Conservation (phyloP, 768 basidiomycete genomes). For the Pisolithus microcarpus region DNA sequence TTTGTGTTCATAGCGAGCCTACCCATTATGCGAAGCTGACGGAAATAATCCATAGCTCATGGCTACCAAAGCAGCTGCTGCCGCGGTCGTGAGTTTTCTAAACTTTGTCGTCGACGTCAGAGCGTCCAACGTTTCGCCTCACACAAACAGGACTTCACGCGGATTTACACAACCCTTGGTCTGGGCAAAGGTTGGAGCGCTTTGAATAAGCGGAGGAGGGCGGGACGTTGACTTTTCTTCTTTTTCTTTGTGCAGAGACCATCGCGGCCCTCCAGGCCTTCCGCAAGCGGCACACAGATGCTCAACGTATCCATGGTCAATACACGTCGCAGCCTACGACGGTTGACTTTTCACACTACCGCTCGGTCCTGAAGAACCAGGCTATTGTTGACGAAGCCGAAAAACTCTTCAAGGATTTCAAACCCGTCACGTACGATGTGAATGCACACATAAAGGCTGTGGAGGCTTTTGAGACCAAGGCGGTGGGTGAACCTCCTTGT, state of each 20-base stretch:
- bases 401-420: slow-evolving; percentile 82
- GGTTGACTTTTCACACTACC: slow-evolving; percentile 89
- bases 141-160: slow-evolving; percentile 64
- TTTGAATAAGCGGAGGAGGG: neutral
- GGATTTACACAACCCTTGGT: slow-evolving; percentile 74
- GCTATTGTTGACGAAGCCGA: slow-evolving; percentile 88
- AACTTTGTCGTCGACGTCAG: neutral
- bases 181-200: slow-evolving; percentile 66
- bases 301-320: slow-evolving; percentile 63
- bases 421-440: slow-evolving; percentile 92
- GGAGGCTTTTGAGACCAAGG: slow-evolving; percentile 93
- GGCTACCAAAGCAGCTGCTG: slow-evolving; percentile 67
- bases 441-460: slow-evolving; percentile 86
- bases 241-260: slow-evolving; percentile 53
- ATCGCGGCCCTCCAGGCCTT: slow-evolving; percentile 86
- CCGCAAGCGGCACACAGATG: slow-evolving; percentile 91
- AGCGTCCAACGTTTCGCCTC: slow-evolving; percentile 6
- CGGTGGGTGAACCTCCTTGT: slow-evolving; percentile 48
- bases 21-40: neutral
- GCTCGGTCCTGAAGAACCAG: slow-evolving; percentile 86
- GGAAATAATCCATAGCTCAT: slow-evolving; percentile 28
- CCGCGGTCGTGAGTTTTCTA: slow-evolving; percentile 47
- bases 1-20: too few species aligned
- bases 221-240: neutral
- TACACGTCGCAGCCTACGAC: slow-evolving; percentile 68